Base-by-base conservation (phyloP, 78 protist genomes). In the Pigoraptor vietnamica region DNA sequence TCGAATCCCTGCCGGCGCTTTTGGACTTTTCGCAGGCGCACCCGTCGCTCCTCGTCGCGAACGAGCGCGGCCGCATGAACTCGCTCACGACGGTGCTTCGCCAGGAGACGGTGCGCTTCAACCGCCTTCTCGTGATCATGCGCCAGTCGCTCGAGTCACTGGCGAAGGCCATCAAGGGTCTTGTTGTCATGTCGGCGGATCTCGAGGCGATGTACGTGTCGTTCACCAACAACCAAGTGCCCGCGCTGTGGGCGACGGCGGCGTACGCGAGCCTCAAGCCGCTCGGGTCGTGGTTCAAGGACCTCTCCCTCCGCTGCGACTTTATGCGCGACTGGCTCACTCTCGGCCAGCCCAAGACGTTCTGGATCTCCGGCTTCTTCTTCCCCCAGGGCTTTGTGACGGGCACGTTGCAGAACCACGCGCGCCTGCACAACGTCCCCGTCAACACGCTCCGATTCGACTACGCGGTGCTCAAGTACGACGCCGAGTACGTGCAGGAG, bases 281-380 rank as follows among this genome's bases (percentile, higher is more conserved):
- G 25, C 95, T 97, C 36, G 84, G 94, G 23, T 0, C 93, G 67
- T 48, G 67, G 67, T 6, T 95, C 37, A 0, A 29, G 0, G 97
- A 97, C 90, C 79, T 97, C 23, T 0, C 36, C 29, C 32, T 0
- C 25, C 91, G 97, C 0, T 14, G 89, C 37, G 86, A 88, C 21
- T 94, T 95, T 91, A 32, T 95, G 29, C 88, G 90, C 25, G 2
- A 35, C 24, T 98, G 99, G 99, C 67, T 96, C 9, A 90, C 24
- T 14, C 23, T 40, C 19, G 98, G 98, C 81, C 29, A 87, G 81
- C 97, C 98, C 37, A 39, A 0, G 21, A 55, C n/a, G 86, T 96
- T 92, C 90, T 97, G 98, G 98, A 39, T 97, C n/a, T 90, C 97
- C 0, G 99, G 98, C 9, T 92, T 97, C 90, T 97, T 94, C 95